These are phyloP conservation scores for Trichosanthes truncata DNA, from an alignment of 306 rosid species.

Conservation along the genomic window DNA sequence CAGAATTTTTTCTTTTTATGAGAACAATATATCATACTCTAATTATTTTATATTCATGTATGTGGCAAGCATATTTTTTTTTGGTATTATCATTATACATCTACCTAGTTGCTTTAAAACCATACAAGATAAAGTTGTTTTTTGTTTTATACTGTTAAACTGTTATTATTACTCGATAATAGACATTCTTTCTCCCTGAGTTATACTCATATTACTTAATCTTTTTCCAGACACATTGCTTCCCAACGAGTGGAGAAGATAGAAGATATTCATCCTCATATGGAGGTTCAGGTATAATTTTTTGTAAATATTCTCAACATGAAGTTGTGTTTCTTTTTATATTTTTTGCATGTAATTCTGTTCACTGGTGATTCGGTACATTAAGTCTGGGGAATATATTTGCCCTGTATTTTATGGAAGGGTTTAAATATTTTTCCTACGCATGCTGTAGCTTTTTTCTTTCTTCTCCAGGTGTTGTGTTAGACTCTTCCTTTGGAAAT, in stretches of 20 bases:
- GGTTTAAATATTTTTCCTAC: neutral
- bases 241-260: constrained; percentile 35
- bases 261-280: constrained; percentile 61
- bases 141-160: neutral
- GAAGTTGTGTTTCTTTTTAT: neutral
- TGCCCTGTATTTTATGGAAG: neutral
- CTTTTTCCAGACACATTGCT: constrained; percentile 30
- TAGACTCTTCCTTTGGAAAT: neutral
- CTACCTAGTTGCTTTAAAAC: neutral
- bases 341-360: neutral
- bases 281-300: constrained; percentile 53
- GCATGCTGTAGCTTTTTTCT: neutral
- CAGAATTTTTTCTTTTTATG: neutral
- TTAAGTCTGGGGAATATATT: neutral
- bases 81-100: neutral
- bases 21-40: neutral
- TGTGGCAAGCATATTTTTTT: neutral
- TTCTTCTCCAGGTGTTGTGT: neutral
- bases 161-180: neutral
- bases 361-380: too few relatives aligned
- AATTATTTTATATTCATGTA: neutral
- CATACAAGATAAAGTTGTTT: neutral
- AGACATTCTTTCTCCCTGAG: neutral
- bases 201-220: neutral
- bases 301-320: neutral